A percentile compares a stretch with the other conserved stretches of the same genome.
phyloP scores from a whole-genome alignment of 1,284 basidiomycete species.

The Stygiomarasmius scandens region DNA sequence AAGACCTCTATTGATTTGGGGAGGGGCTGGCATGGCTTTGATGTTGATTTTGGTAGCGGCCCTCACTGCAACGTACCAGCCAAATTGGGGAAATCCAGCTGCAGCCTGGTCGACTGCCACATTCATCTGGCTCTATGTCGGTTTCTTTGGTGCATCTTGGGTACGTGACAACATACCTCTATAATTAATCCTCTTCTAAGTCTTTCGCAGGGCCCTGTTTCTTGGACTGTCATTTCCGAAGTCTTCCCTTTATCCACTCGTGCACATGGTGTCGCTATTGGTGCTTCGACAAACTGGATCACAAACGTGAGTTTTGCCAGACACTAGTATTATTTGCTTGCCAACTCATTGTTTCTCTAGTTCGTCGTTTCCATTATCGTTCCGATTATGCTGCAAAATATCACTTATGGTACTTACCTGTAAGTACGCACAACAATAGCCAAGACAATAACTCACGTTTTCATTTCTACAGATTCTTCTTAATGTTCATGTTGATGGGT shows the following conservation, averaged over 20 bases:
- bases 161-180: slow-evolving; percentile 6
- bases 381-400: slow-evolving; percentile 24
- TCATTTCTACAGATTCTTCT: slow-evolving; percentile 19
- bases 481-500: slow-evolving; percentile 29
- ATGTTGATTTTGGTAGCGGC: slow-evolving; percentile 29
- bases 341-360: slow-evolving; percentile 10
- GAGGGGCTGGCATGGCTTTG: slow-evolving; percentile 29
- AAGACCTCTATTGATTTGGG: slow-evolving; percentile 24
- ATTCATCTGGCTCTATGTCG: slow-evolving; percentile 34
- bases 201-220: slow-evolving; percentile 20
- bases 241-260: slow-evolving; percentile 28
- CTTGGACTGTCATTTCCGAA: slow-evolving; percentile 28
- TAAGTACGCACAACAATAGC: slow-evolving; percentile 2
- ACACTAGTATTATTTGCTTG: not conserved
- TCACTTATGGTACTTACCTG: slow-evolving; percentile 28
- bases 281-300: slow-evolving; percentile 28
- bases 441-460: not conserved
- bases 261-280: slow-evolving; percentile 27
- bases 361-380: slow-evolving; percentile 26
- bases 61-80: slow-evolving; percentile 29
- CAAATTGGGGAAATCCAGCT: slow-evolving; percentile 23
- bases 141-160: slow-evolving; percentile 27
- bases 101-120: slow-evolving; percentile 33
- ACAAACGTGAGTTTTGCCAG: slow-evolving; percentile 22
- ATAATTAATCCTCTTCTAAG: not conserved